Evolutionary conservation across 495 filamentous ascomycete genomes (phyloP).

Genomic region (Penicillium psychrofluorescens): DNA sequence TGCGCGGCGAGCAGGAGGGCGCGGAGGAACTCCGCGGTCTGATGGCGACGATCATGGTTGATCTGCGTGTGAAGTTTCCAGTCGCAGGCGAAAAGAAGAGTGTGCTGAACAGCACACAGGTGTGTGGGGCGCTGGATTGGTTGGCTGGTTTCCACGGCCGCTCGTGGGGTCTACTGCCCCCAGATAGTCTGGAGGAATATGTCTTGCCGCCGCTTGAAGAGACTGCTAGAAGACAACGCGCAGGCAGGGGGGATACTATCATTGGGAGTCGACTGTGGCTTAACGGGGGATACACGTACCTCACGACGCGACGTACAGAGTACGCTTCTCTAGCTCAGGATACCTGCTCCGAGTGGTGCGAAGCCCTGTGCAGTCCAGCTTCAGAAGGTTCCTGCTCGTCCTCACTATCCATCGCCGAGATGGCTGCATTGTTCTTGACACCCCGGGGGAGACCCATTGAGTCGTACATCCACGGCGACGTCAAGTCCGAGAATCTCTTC

Average conservation of each 20-base stretch:
- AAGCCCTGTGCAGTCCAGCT: conserved; percentile 9
- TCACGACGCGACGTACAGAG: conserved; percentile 28
- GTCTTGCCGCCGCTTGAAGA: conserved; percentile 29
- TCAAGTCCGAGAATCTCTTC: conserved; percentile 39
- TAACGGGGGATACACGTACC: conserved; percentile 35
- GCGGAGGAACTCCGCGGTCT: conserved; percentile 20
- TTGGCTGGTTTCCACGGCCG: conserved; percentile 22
- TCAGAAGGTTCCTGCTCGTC: conserved; percentile 1
- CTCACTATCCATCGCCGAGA: conserved; percentile 21
- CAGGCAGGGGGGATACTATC: neutral
- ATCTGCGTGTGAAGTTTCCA: conserved; percentile 21
- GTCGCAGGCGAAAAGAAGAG: conserved; percentile 24
- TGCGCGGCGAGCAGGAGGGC: conserved; percentile 7
- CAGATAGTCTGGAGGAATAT: conserved; percentile 10
- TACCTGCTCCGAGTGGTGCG: conserved; percentile 25
- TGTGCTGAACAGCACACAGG: conserved; percentile 14
- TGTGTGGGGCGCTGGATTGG: conserved; percentile 25
- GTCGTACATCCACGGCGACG: conserved; percentile 34
- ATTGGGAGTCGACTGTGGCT: conserved; percentile 20
- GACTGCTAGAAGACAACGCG: conserved; percentile 1
- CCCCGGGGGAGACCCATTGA: conserved; percentile 22
- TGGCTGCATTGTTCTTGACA: conserved; percentile 20
- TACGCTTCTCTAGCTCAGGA: conserved; percentile 22
- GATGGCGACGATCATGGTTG: conserved; percentile 29
- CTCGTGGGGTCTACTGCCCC: conserved; percentile 16